Evolutionary conservation across 2,329 filamentous ascomycete genomes (phyloP), one percentile per base, ranked within the genome.

Genomic region (Orbilia blumenaviensis): DNA sequence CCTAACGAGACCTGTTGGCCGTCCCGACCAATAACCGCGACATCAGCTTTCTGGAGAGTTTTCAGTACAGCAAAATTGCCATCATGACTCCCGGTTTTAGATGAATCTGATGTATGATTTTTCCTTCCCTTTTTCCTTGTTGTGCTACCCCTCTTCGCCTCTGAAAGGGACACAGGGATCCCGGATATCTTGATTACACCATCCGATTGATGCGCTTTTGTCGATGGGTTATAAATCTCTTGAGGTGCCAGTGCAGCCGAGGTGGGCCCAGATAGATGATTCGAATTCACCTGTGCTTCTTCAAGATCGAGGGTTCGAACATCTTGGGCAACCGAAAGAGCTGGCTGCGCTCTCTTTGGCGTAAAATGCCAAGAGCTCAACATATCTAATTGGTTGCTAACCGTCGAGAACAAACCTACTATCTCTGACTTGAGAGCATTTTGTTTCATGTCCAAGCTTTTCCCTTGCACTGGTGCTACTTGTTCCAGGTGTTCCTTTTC

Each of bases 331-430:
- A 97, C 91, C 46, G 92, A 94, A 78, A 99, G 88, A 50, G 89
- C 88, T n/a, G 92, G 89, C 61, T 91, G 91, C 1, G 90, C 87
- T 9, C 92, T 90, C 84, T 94, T 96, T 64, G 95, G 95, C 83
- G 92, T 94, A 87, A 97, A 97, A 84, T 97, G 92, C 90, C 93
- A 96, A 82, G 92, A 96, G 83, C 90, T 94, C 78, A 99, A 89
- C 25, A 92, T 89, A 83, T 99, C 95, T 66, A 99, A 89, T 78
- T 92, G 92, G 50, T 88, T 88, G 81, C 88, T 90, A 63, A 97
- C 87, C 36, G 92, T 90, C 79, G 89, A 91, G 93, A 95, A 99
- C 80, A 97, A 85, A 29, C 86, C 86, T 80, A 91, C 89, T 64
- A 98, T 91, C 81, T 96, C 92, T 77, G 90, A 91, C 79, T 88